phyloP scores from a whole-genome alignment of 2,329 filamentous ascomycete species.

The Apiospora kogelbergensis region DNA sequence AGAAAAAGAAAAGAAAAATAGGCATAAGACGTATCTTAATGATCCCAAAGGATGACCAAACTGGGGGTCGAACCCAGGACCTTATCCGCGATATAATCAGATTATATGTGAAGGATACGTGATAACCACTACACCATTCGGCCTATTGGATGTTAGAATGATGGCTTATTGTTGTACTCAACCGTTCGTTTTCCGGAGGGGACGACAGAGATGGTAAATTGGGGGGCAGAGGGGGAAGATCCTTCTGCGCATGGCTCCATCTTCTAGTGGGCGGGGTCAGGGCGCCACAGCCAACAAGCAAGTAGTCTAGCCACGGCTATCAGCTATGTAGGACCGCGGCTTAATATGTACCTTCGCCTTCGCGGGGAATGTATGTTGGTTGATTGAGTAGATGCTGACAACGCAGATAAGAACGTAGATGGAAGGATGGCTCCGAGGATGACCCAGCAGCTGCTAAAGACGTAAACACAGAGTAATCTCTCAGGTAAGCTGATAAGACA shows the following conservation, averaged over 20 bases:
- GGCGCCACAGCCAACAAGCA: no score
- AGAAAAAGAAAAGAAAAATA: neutral
- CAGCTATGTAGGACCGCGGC: no score
- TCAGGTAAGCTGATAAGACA: neutral
- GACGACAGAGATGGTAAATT: no score
- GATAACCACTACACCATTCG: neutral
- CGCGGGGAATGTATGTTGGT: no score
- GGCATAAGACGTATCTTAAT: neutral
- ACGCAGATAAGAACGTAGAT: neutral
- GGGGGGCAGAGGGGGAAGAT: no score
- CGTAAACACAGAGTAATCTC: neutral
- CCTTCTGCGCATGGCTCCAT: no score
- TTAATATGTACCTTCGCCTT: neutral
- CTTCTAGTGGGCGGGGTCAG: no score
- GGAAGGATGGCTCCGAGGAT: neutral
- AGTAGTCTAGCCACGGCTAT: neutral
- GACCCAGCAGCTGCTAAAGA: neutral
- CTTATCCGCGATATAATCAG: neutral
- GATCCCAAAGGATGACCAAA: neutral
- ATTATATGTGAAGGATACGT: constrained; percentile 6
- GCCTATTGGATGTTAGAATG: neutral
- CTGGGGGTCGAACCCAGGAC: constrained; percentile 2
- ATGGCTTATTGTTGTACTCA: no score
- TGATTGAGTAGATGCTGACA: neutral
- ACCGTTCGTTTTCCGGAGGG: no score